Evolutionary conservation across 768 basidiomycete species (phyloP), one percentile per base, ranked within the genome.

Genomic region (Hypholoma fasciculare): DNA sequence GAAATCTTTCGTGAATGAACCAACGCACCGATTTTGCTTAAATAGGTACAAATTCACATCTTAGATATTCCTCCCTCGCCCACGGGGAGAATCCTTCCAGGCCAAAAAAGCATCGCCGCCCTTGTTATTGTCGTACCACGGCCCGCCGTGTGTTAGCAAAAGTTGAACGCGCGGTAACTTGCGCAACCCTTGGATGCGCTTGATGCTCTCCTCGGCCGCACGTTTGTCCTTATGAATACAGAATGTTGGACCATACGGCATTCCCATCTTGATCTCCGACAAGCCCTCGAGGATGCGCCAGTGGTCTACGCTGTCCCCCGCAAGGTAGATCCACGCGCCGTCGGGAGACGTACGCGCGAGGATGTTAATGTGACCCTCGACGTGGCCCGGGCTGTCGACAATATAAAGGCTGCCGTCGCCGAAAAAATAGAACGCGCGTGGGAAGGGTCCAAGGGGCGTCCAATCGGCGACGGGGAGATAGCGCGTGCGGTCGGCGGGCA

Each of bases 391-490:
- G 3, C 83, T 77, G 61, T 87, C 81, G 54, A 87, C 65, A 59
- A 87, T 74, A 64, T 83, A 87, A 30, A 84, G 63, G 62, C 80
- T 82, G 4, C 85, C 85, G 58, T 88, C 85, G 8, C 78, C 77
- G 62, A 79, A 84, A 61, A 76, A 79, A 68, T 87, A 84, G 23
- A 78, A 61, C 4, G 81, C 80, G 37, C 65, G 73, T 8, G 81
- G 78, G 65, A 83, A 84, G 3, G 82, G 80, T 0, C 82, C 83
- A 39, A 85, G 63, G 19, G 79, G 70, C 34, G 63, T 64, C 67
- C 76, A 74, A 1, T 71, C 73, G 2, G 58, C 57, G 27, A 63
- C 55, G 13, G 61, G 56, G n/a, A 83, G 58, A 63, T 74, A 82
- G 16, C 57, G 57, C 7, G 76, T 78, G 19, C 79, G 74, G 7